Percentiles rank a stretch among this genome's conserved stretches.
Conservation (phyloP, 257 asterid species). For the Solanum paucissectum region DNA sequence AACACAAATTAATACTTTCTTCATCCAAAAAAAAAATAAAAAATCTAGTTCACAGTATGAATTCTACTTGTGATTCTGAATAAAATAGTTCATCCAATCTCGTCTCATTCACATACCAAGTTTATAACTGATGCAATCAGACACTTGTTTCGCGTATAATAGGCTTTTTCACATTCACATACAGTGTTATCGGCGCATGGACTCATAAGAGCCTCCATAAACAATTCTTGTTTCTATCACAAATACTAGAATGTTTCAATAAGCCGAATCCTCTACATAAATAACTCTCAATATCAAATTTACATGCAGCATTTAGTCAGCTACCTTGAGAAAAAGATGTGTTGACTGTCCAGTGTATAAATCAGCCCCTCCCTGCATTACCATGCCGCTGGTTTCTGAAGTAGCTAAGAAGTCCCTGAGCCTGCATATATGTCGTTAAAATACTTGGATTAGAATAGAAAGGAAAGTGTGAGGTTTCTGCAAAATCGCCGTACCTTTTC, state of each 20-base stretch:
- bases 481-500: conserved; percentile 12
- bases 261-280: not conserved
- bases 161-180: not conserved
- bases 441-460: not conserved
- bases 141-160: not conserved
- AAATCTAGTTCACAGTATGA: too few relatives aligned
- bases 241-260: not conserved
- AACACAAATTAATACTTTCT: not conserved
- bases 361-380: conserved; percentile 22
- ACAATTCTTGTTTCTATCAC: not conserved
- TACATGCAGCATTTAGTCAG: not conserved
- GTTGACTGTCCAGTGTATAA: not conserved
- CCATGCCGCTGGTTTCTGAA: conserved; percentile 33
- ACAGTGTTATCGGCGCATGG: not conserved
- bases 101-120: not conserved
- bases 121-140: not conserved
- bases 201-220: not conserved
- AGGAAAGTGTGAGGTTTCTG: not conserved
- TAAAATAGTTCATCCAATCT: not conserved
- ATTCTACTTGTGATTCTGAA: not conserved
- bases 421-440: conserved; percentile 9
- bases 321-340: not conserved
- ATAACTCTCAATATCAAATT: not conserved
- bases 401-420: conserved; percentile 29
- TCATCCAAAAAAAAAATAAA: not conserved